phyloP scores from a whole-genome alignment of 495 filamentous ascomycete genomes.

The Acidomyces sp. region DNA sequence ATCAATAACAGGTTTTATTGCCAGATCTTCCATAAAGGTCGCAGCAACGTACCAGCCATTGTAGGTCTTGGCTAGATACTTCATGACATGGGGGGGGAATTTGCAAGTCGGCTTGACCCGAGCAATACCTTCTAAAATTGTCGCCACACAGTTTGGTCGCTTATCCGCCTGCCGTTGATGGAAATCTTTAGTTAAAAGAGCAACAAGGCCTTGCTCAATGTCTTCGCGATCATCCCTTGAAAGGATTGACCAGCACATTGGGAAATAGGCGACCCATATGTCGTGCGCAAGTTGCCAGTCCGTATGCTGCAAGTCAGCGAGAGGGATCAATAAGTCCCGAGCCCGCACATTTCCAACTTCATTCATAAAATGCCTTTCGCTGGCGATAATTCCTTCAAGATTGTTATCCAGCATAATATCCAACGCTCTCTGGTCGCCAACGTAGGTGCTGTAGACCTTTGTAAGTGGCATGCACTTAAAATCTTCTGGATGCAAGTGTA shows the following conservation, averaged over 20 bases:
- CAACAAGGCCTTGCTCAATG: constrained; percentile 75
- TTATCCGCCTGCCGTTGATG: constrained; percentile 88
- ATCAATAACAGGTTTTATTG: constrained; percentile 71
- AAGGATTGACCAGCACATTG: constrained; percentile 81
- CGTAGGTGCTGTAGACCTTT: constrained; percentile 52
- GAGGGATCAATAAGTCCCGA: constrained; percentile 75
- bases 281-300: constrained; percentile 65
- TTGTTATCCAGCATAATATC: constrained; percentile 66
- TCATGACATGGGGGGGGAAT: constrained; percentile 88
- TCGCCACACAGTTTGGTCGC: constrained; percentile 86
- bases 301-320: constrained; percentile 89
- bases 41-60: constrained; percentile 92
- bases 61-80: constrained; percentile 79
- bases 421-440: constrained; percentile 57
- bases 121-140: constrained; percentile 71
- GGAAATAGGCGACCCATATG: constrained; percentile 83
- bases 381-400: constrained; percentile 63
- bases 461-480: constrained; percentile 62
- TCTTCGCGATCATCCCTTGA: constrained; percentile 81
- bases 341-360: constrained; percentile 74
- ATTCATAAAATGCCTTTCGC: constrained; percentile 64
- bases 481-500: constrained; percentile 69
- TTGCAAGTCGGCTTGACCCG: constrained; percentile 72
- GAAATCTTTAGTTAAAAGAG: constrained; percentile 82
- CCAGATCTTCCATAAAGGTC: constrained; percentile 68